Conservation (phyloP, 495 filamentous ascomycete genomes). For the Saxophila tyrrhenica region DNA sequence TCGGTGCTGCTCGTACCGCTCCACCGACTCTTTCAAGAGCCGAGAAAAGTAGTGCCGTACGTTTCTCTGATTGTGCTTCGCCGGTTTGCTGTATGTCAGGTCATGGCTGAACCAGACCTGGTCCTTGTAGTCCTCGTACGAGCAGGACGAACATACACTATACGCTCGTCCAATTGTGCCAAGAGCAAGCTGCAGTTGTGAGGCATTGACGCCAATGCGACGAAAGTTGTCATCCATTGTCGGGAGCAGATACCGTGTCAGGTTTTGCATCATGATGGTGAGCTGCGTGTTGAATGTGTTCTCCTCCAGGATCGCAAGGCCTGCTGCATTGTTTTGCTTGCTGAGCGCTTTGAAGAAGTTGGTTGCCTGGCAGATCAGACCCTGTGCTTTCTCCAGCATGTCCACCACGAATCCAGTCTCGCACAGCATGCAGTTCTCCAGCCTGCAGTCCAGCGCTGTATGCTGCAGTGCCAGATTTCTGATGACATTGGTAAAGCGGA, state of each 20-base stretch:
- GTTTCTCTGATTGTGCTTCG: conserved; percentile 20
- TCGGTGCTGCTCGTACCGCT: conserved; percentile 64
- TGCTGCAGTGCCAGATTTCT: conserved; percentile 88
- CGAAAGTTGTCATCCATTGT: conserved; percentile 61
- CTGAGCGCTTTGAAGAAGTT: conserved; percentile 87
- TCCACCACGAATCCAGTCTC: conserved; percentile 94
- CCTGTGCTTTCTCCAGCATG: conserved; percentile 92
- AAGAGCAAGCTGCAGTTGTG: conserved; percentile 48
- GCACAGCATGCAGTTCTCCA: conserved; percentile 77
- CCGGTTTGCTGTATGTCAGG: conserved; percentile 52
- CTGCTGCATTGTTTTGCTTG: conserved; percentile 59
- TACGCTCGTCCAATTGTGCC: conserved; percentile 44
- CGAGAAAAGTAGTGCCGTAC: conserved; percentile 61
- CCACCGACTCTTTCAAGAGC: conserved; percentile 74
- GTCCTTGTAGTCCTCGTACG: conserved; percentile 59
- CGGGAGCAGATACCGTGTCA: conserved; percentile 66
- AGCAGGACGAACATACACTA: conserved; percentile 73
- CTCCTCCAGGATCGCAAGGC: conserved; percentile 70
- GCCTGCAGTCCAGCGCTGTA: conserved; percentile 68
- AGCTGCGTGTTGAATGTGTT: conserved; percentile 56
- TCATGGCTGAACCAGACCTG: conserved; percentile 68
- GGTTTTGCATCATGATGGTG: conserved; percentile 61
- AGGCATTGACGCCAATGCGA: conserved; percentile 44
- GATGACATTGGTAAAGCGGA: conserved; percentile 77
- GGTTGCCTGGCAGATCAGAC: conserved; percentile 90